Percentiles rank a stretch among this genome's conserved stretches.
Evolutionary conservation across 345 rosid genomes (phyloP).

Genomic region (Zanthoxylum bungeanum): DNA sequence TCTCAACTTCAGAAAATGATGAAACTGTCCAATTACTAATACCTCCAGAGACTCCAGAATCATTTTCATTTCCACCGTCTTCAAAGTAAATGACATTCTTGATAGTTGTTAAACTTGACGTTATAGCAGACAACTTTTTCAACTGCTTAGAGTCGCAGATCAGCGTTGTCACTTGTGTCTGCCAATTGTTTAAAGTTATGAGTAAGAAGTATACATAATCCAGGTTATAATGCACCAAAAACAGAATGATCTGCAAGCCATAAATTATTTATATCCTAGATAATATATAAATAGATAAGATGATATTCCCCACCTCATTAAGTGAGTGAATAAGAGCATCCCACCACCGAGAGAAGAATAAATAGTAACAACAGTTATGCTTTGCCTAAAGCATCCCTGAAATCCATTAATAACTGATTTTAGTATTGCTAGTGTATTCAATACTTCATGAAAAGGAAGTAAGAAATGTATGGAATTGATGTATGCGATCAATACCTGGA

Average conservation of each 20-base stretch:
- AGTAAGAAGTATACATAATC: conserved; percentile 5
- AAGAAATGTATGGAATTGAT: not conserved
- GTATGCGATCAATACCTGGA: conserved; percentile 48
- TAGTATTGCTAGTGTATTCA: not conserved
- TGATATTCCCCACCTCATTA: conserved; percentile 58
- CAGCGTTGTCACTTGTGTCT: conserved; percentile 81
- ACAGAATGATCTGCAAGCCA: not conserved
- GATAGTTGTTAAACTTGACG: conserved; percentile 48
- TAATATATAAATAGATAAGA: conserved; percentile 8
- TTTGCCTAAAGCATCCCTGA: conserved; percentile 90
- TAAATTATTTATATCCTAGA: not conserved
- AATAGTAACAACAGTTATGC: conserved; percentile 70
- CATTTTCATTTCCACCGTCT: conserved; percentile 45
- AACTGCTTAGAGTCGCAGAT: conserved; percentile 77
- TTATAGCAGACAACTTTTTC: conserved; percentile 59
- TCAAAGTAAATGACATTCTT: conserved; percentile 74
- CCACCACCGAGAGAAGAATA: conserved; percentile 92
- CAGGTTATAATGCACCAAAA: not conserved
- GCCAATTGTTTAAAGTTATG: conserved; percentile 29
- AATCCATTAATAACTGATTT: conserved; percentile 12
- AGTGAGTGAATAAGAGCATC: conserved; percentile 82
- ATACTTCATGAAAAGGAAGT: not conserved
- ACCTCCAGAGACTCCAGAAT: conserved; percentile 29
- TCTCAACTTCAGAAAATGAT: conserved; percentile 76
- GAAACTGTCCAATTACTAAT: conserved; percentile 46